These are phyloP conservation scores for Backusella sp. DNA, from an alignment of 192 early-diverging fungal genomes.

Conservation along the genomic window DNA sequence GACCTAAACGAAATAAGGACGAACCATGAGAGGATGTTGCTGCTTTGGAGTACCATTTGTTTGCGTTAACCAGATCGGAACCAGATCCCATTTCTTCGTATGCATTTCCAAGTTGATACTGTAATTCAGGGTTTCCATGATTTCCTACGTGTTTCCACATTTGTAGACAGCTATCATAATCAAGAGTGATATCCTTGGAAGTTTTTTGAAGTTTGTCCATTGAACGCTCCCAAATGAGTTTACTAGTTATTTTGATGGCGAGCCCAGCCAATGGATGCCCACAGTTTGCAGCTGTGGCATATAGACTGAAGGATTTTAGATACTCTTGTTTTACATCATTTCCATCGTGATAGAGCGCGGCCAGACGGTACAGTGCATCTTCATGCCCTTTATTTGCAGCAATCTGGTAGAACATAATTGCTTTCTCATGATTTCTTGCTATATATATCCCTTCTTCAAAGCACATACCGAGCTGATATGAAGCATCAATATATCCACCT, in stretches of 20 bases:
- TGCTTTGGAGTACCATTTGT: no score
- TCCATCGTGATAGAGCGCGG: no score
- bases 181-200: background rate
- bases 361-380: no score
- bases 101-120: background rate
- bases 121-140: background rate
- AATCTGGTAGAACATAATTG: no score
- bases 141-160: background rate
- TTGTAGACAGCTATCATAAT: background rate
- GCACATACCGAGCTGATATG: no score
- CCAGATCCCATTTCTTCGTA: background rate
- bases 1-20: no score
- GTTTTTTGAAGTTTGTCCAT: background rate
- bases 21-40: no score
- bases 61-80: no score
- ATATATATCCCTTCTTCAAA: no score
- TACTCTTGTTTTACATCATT: no score
- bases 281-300: background rate
- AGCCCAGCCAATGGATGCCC: background rate
- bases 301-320: background rate
- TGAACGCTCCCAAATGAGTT: background rate
- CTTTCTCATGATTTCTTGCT: no score
- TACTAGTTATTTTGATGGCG: background rate
- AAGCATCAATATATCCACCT: background rate
- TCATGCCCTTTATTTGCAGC: no score